These are phyloP conservation scores for Globisporangium uncinulatum DNA, from an alignment of 352 stramenopile genomes.

Conservation along the genomic window DNA sequence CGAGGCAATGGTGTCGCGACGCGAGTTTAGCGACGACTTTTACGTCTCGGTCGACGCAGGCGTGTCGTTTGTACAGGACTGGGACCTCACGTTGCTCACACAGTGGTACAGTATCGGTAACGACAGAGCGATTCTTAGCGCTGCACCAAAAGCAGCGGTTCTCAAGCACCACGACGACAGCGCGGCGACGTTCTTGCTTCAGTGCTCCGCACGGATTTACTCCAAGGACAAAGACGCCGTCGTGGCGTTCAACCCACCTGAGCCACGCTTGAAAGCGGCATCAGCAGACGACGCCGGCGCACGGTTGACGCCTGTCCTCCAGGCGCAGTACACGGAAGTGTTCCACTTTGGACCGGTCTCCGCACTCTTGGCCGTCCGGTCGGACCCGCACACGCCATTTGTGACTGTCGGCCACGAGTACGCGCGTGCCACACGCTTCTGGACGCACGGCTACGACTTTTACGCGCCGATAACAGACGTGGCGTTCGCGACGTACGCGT, in stretches of 20 bases:
- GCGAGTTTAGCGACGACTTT: conserved; percentile 37
- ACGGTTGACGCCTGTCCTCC: conserved; percentile 46
- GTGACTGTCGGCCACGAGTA: conserved; percentile 68
- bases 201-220: conserved; percentile 80
- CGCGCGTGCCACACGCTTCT: conserved; percentile 74
- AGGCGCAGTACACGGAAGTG: conserved; percentile 75
- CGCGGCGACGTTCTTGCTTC: conserved; percentile 43
- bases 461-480: conserved; percentile 65
- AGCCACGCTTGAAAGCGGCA: conserved; percentile 30
- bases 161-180: conserved; percentile 27
- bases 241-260: conserved; percentile 75
- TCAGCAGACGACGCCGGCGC: conserved; percentile 17
- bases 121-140: conserved; percentile 73
- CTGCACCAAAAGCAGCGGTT: conserved; percentile 53
- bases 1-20: conserved; percentile 52
- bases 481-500: conserved; percentile 61
- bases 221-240: conserved; percentile 52
- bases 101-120: conserved; percentile 82
- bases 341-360: conserved; percentile 72
- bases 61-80: conserved; percentile 63
- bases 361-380: conserved; percentile 60
- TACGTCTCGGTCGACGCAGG: conserved; percentile 70
- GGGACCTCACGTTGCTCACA: conserved; percentile 69
- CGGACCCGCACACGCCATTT: conserved; percentile 62
- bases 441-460: conserved; percentile 83